A percentile compares a stretch with the other conserved stretches of the same genome.
These are phyloP conservation scores for Chytriomyces confervae DNA, from an alignment of 192 early-diverging fungal species.

Conservation along the genomic window DNA sequence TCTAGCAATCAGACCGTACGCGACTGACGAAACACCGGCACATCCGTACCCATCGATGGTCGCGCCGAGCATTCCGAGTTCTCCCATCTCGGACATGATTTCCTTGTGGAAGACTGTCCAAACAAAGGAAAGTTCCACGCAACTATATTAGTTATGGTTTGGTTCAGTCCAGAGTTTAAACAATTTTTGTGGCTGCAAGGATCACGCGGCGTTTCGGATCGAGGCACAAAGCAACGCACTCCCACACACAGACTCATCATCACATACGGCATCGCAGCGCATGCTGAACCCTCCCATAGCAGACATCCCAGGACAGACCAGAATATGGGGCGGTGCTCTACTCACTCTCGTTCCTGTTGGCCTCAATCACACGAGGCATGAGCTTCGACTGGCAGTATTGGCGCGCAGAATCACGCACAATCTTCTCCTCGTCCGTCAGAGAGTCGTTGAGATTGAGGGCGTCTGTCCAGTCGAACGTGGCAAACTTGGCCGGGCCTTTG, in stretches of 20 bases:
- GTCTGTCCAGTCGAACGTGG: conserved; percentile 66
- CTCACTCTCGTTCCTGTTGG: conserved; percentile 86
- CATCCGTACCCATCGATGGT: conserved; percentile 97
- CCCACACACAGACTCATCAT: too few relatives aligned
- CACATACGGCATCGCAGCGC: too few relatives aligned
- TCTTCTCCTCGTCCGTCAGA: conserved; percentile 90
- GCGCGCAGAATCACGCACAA: conserved; percentile 80
- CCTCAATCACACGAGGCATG: conserved; percentile 81
- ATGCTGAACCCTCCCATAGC: too few relatives aligned
- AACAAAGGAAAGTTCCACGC: too few relatives aligned
- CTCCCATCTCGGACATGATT: conserved; percentile 94
- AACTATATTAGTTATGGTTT: too few relatives aligned
- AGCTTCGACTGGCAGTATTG: conserved; percentile 90
- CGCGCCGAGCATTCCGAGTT: conserved; percentile 88
- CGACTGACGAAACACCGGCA: conserved; percentile 95
- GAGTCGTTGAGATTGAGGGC: conserved; percentile 80
- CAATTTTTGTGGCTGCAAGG: too few relatives aligned
- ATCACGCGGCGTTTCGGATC: too few relatives aligned
- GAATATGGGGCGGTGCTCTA: not conserved
- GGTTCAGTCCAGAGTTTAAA: too few relatives aligned
- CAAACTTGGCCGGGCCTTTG: conserved; percentile 47
- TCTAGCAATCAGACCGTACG: conserved; percentile 94
- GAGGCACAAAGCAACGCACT: too few relatives aligned
- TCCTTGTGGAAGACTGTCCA: conserved; percentile 79
- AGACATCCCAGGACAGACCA: too few relatives aligned